These are phyloP conservation scores for Botrytis tulipae DNA, from an alignment of 2,329 filamentous ascomycete species.

Conservation along the genomic window DNA sequence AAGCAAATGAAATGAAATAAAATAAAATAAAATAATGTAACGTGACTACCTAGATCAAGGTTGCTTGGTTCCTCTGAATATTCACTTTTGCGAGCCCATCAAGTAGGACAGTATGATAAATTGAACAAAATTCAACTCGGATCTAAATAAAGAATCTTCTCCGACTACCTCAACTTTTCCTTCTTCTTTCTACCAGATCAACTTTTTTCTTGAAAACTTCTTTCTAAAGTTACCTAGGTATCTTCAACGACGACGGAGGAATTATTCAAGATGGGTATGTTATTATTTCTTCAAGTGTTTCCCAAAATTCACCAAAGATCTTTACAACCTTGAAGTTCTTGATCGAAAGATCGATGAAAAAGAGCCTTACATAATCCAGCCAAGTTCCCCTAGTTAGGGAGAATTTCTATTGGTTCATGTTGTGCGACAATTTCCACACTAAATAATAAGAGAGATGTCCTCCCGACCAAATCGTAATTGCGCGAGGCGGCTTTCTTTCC, in stretches of 20 bases:
- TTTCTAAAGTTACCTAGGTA: not conserved
- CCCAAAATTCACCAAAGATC: not conserved
- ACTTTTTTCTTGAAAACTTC: not conserved
- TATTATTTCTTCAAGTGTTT: not conserved
- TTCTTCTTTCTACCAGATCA: not conserved
- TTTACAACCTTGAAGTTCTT: not conserved
- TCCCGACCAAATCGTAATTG: not conserved
- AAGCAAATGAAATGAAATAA: no score
- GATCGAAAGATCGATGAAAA: not conserved
- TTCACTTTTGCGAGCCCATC: not conserved
- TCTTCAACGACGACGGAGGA: not conserved
- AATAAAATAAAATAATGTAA: not conserved
- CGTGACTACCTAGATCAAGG: not conserved
- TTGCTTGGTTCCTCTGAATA: not conserved
- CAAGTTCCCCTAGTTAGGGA: not conserved
- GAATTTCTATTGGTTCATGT: not conserved
- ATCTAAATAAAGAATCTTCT: not conserved
- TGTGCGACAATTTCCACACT: slow-evolving; percentile 11
- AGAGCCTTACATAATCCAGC: slow-evolving; percentile 9
- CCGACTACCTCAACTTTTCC: not conserved
- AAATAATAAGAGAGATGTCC: slow-evolving; percentile 10
- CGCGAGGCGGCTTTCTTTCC: slow-evolving; percentile 12
- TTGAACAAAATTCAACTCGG: not conserved
- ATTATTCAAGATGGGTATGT: not conserved
- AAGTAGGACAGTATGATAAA: not conserved